These are phyloP conservation scores for Penicillium tannophilum DNA, from an alignment of 495 filamentous ascomycete species.

Conservation along the genomic window DNA sequence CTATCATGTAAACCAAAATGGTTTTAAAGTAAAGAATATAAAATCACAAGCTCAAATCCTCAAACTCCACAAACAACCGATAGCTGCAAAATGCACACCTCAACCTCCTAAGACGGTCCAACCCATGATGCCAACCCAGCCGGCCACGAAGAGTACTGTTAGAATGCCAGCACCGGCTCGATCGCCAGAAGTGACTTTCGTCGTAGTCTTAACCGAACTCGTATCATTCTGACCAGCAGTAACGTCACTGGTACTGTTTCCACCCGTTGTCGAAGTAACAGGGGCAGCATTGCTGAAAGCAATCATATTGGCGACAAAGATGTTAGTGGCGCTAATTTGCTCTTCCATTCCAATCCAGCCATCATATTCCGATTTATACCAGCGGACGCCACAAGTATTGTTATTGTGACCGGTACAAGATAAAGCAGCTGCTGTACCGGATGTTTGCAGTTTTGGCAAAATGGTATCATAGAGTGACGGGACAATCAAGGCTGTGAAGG, in stretches of 20 bases:
- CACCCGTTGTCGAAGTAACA: conserved; percentile 19
- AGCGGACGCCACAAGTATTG: conserved; percentile 72
- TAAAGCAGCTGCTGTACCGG: conserved; percentile 66
- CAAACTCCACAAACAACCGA: not conserved
- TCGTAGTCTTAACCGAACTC: not conserved
- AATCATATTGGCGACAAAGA: conserved; percentile 44
- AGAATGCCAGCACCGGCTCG: conserved; percentile 22
- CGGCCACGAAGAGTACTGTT: conserved; percentile 51
- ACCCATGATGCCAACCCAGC: not conserved
- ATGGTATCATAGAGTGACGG: conserved; percentile 63
- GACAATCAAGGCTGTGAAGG: conserved; percentile 65
- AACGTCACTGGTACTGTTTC: conserved; percentile 26
- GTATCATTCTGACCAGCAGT: conserved; percentile 12
- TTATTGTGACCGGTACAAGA: conserved; percentile 65
- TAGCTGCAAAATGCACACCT: not conserved
- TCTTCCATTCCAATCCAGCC: conserved; percentile 60
- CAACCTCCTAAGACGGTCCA: conserved; percentile 1
- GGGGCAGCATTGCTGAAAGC: conserved; percentile 25
- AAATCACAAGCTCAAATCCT: not conserved
- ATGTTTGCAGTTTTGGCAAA: conserved; percentile 64
- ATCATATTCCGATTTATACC: conserved; percentile 65
- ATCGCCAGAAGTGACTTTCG: conserved; percentile 15
- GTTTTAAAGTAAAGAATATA: not conserved
- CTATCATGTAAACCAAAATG: not conserved
- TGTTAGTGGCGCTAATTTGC: conserved; percentile 57